Evolutionary conservation across 352 stramenopile genomes (phyloP), one percentile per base, ranked within the genome.

Genomic region (Globisporangium nagaii): DNA sequence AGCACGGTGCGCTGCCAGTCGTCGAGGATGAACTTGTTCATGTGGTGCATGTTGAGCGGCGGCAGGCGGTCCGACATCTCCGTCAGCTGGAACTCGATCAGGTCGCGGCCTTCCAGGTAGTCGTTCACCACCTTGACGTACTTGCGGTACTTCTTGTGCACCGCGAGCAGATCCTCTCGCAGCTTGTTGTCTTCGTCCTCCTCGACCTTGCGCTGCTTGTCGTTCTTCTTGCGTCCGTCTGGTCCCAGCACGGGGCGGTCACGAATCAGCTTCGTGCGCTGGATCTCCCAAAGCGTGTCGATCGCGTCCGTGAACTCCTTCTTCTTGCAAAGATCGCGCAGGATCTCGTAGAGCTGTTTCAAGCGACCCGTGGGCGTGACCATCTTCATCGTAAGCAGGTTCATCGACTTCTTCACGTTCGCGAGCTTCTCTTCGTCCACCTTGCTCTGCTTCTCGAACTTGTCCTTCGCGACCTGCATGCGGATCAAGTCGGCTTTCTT

Each of bases 1-100:
- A 99, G 73, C 46, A 99, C 95, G 6, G 86, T 88, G 67, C 96
- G 97, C 78, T 99, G 97, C 97, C 97, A 99, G 67, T 93, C 75
- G 65, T 99, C 97, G 13, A 99, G 81, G 51, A 97, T 95, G 47
- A 96, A 95, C 58, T 92, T 90, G 75, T 90, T 92, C 82, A 92
- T 91, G 68, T 92, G 84, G 59, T 93, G 84, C 84, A 93, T 92
- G 65, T 93, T 93, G 32, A 93, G 75, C 36, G 84, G 84, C 20
- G 84, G 84, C 39, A 93, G 51, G 25, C 84, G 84, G 54, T 93
- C 84, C 40, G 79, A 90, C 84, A 93, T 93, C 40, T 90, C 82
- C 6, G 84, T 93, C 39, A 93, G 76, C 61, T 93, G 84, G 71
- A 84, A 93, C 65, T 86, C 81, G 44, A 93, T 93, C 19, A 93